These are phyloP conservation scores for Trichoderma polysporum DNA, from an alignment of 2,329 filamentous ascomycete genomes.

Conservation along the genomic window DNA sequence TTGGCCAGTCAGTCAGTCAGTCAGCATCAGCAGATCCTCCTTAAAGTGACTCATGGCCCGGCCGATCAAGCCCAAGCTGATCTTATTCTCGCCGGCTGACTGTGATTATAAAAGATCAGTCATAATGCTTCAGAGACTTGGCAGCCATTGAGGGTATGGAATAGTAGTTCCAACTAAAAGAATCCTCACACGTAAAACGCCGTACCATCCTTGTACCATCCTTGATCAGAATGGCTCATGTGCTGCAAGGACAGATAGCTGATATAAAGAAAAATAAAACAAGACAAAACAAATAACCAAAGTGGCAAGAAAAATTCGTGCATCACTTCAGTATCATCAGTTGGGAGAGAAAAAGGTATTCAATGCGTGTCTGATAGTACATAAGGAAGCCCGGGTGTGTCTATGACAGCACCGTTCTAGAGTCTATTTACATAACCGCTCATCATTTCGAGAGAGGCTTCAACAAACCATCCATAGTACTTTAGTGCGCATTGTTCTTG, in stretches of 20 bases:
- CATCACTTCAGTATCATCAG: not conserved
- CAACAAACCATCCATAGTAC: conserved; percentile 25
- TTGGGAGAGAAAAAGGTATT: not conserved
- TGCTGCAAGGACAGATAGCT: not conserved
- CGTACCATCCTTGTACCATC: not conserved
- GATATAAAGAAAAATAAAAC: not conserved
- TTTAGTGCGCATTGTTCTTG: conserved; percentile 99
- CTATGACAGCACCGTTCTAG: conserved; percentile 31
- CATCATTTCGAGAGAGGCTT: conserved; percentile 28
- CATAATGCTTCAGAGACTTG: not conserved
- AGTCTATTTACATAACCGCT: conserved; percentile 45
- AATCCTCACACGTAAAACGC: not conserved
- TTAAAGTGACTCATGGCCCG: not conserved
- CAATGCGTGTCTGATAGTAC: conserved; percentile 20
- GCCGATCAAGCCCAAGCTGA: not conserved
- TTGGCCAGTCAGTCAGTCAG: conserved; percentile 1
- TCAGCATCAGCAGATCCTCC: conserved; percentile 1
- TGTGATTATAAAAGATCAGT: not conserved
- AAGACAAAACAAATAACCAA: not conserved
- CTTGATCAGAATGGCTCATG: not conserved
- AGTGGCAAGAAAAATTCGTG: not conserved
- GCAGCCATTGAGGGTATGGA: not conserved
- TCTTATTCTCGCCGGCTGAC: not conserved
- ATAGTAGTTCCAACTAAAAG: not conserved
- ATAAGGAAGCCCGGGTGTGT: conserved; percentile 16